These are phyloP conservation scores for Agroathelia rolfsii DNA, from an alignment of 1,284 basidiomycete genomes.

Conservation along the genomic window DNA sequence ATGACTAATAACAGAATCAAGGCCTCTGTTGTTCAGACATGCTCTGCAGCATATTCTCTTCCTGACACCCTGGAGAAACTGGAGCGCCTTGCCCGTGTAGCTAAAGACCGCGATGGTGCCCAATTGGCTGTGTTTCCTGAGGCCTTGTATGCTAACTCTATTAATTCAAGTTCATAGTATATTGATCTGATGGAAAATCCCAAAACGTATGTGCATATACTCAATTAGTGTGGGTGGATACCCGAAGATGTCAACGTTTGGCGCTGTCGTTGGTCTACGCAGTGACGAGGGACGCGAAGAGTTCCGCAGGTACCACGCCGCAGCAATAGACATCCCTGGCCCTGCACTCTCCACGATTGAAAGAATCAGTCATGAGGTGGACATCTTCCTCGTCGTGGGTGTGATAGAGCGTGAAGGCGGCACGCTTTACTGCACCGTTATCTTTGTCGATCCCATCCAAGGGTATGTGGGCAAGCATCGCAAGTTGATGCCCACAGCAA, in stretches of 20 bases:
- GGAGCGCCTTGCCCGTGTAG: conserved; percentile 36
- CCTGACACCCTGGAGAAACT: conserved; percentile 47
- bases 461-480: conserved; percentile 57
- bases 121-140: conserved; percentile 66
- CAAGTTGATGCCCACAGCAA: conserved; percentile 65
- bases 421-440: conserved; percentile 61
- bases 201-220: conserved; percentile 2
- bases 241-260: conserved; percentile 54
- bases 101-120: conserved; percentile 39
- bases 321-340: conserved; percentile 50
- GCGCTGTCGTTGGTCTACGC: conserved; percentile 45
- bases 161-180: conserved; percentile 9
- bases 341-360: conserved; percentile 40
- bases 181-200: conserved; percentile 8
- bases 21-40: conserved; percentile 48
- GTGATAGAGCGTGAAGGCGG: conserved; percentile 58
- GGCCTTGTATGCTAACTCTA: conserved; percentile 43
- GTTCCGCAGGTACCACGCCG: conserved; percentile 43
- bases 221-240: conserved; percentile 53
- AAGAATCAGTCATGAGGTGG: conserved; percentile 35
- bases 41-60: conserved; percentile 43
- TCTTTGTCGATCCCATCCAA: conserved; percentile 52
- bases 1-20: conserved; percentile 21
- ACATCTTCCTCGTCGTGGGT: conserved; percentile 58
- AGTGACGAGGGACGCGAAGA: conserved; percentile 47